Conservation (phyloP, 805 yeast species). For the Grigorovia transvaalensis region DNA sequence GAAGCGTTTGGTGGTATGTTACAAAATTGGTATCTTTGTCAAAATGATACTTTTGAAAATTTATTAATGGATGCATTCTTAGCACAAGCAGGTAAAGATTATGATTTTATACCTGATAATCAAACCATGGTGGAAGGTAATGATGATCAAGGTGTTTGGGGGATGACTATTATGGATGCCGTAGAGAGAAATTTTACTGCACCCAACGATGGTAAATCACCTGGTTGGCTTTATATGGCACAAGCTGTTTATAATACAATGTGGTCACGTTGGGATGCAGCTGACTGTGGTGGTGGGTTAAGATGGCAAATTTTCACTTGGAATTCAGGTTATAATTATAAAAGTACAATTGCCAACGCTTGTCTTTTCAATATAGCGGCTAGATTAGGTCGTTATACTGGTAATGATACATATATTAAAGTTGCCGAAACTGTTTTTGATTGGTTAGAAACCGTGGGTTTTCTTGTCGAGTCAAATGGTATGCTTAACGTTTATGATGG, state of each 20-base stretch:
- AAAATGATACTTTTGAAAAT: constrained; percentile 52
- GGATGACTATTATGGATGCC: constrained; percentile 50
- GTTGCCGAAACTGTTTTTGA: constrained; percentile 46
- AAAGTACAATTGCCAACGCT: constrained; percentile 56
- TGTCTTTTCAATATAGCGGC: constrained; percentile 55
- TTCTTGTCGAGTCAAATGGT: constrained; percentile 37
- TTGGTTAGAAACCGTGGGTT: constrained; percentile 44
- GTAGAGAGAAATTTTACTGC: constrained; percentile 48
- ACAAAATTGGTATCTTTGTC: constrained; percentile 63
- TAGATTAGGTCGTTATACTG: constrained; percentile 49
- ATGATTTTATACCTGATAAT: constrained; percentile 50
- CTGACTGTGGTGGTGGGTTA: constrained; percentile 50
- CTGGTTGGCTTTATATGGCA: constrained; percentile 46
- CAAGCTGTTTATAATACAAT: constrained; percentile 50
- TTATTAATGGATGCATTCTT: constrained; percentile 44
- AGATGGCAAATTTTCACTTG: constrained; percentile 61
- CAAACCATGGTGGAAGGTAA: constrained; percentile 63
- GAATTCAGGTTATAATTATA: constrained; percentile 53
- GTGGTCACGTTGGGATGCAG: constrained; percentile 48
- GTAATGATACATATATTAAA: constrained; percentile 39
- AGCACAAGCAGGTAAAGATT: constrained; percentile 34
- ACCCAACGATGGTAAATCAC: constrained; percentile 30
- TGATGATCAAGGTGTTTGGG: constrained; percentile 69
- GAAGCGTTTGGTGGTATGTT: constrained; percentile 60
- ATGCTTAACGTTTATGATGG: constrained; percentile 66